phyloP scores from a whole-genome alignment of 2,329 filamentous ascomycete genomes.

The Alternaria ethzedia region DNA sequence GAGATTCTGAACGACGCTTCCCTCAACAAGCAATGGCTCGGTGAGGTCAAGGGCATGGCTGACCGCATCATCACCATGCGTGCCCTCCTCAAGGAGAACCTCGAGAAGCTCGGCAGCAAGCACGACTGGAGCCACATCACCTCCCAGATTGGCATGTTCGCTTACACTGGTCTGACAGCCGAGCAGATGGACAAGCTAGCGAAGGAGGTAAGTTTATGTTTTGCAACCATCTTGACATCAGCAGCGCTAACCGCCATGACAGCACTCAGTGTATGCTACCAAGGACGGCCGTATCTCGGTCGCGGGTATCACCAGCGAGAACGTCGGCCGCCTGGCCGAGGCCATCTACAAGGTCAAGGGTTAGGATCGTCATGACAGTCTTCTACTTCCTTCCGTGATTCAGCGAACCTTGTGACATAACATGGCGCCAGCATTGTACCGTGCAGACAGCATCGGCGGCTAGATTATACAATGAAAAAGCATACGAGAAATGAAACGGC shows the following conservation, averaged over 20 bases:
- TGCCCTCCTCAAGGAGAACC: slow-evolving; percentile 88
- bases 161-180: slow-evolving; percentile 90
- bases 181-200: slow-evolving; percentile 91
- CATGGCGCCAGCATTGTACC: slow-evolving; percentile 18
- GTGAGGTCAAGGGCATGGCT: slow-evolving; percentile 97
- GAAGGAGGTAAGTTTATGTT: slow-evolving; percentile 69
- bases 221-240: background rate
- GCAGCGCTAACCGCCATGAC: slow-evolving; percentile 18
- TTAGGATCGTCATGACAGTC: slow-evolving; percentile 31
- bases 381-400: slow-evolving; percentile 15
- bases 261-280: slow-evolving; percentile 96
- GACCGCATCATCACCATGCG: slow-evolving; percentile 99
- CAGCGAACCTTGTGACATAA: slow-evolving; percentile 10
- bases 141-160: slow-evolving; percentile 97
- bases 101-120: slow-evolving; percentile 92
- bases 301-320: slow-evolving; percentile 79
- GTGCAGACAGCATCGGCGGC: slow-evolving; percentile 16
- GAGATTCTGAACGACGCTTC: slow-evolving; percentile 86
- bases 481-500: slow-evolving; percentile 13
- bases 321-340: slow-evolving; percentile 81
- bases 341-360: slow-evolving; percentile 85
- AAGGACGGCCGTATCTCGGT: slow-evolving; percentile 89
- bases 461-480: slow-evolving; percentile 17
- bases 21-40: slow-evolving; percentile 92
- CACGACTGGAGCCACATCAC: slow-evolving; percentile 99